Percentiles rank a stretch among this genome's conserved stretches.
phyloP scores from a whole-genome alignment of 768 basidiomycete genomes.

The Amanita jacksonii region DNA sequence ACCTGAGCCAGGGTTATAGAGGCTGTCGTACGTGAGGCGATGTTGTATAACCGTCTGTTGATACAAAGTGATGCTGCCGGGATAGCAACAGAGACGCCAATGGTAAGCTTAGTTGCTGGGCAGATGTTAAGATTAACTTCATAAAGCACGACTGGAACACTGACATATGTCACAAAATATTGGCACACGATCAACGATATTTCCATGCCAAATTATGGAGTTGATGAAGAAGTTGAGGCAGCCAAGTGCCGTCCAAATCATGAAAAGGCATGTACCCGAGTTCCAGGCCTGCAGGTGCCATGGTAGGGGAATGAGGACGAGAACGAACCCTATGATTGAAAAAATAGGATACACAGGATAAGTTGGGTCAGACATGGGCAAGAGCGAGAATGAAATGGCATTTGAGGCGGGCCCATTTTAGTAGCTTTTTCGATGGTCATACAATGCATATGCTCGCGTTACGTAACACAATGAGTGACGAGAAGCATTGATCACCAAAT shows the following conservation, averaged over 20 bases:
- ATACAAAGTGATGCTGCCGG: neutral
- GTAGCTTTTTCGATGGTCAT: too few species aligned
- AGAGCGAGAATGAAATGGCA: too few species aligned
- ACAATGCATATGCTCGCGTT: too few species aligned
- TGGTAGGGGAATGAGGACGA: slow-evolving; percentile 36
- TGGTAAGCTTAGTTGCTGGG: slow-evolving; percentile 38
- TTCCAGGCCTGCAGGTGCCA: slow-evolving; percentile 41
- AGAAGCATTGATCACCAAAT: too few species aligned
- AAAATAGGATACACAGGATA: slow-evolving; percentile 24
- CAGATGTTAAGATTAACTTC: slow-evolving; percentile 11
- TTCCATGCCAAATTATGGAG: slow-evolving; percentile 42
- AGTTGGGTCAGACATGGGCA: slow-evolving; percentile 10
- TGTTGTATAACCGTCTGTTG: neutral
- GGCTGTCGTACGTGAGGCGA: neutral
- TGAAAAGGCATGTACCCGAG: slow-evolving; percentile 34
- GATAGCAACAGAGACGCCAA: slow-evolving; percentile 34
- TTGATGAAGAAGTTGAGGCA: slow-evolving; percentile 39
- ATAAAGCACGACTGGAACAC: slow-evolving; percentile 3
- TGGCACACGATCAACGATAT: slow-evolving; percentile 27
- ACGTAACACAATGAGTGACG: too few species aligned
- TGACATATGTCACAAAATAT: slow-evolving; percentile 57
- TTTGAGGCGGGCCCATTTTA: too few species aligned
- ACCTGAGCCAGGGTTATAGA: too few species aligned
- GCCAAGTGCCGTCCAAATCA: slow-evolving; percentile 33
- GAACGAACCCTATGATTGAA: slow-evolving; percentile 30